These are phyloP conservation scores for Medicago lupulina DNA, from an alignment of 306 rosid species.

Conservation along the genomic window DNA sequence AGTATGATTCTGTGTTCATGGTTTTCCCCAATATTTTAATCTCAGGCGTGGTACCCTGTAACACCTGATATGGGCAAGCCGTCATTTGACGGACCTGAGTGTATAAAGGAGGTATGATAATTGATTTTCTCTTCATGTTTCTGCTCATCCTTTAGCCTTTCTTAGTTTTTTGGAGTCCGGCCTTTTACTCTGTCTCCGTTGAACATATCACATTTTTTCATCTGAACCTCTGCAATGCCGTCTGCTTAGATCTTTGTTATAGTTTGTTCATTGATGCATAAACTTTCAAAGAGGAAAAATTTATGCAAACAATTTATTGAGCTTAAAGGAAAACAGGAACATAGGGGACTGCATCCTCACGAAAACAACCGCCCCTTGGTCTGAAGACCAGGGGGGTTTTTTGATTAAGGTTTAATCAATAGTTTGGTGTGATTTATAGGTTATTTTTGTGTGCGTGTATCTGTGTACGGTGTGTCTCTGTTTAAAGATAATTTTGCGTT, in stretches of 20 bases:
- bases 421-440: neutral
- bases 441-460: neutral
- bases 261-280: no score
- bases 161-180: slow-evolving; percentile 19
- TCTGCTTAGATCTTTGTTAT: no score
- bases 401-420: neutral
- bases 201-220: slow-evolving; percentile 24
- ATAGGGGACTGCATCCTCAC: no score
- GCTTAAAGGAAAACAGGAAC: no score
- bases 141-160: neutral
- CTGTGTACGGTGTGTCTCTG: no score
- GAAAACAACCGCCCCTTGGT: no score
- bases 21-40: slow-evolving; percentile 12
- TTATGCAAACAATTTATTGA: no score
- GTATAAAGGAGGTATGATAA: slow-evolving; percentile 75
- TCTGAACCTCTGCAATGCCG: slow-evolving; percentile 13
- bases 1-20: neutral
- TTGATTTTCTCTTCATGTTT: slow-evolving; percentile 26
- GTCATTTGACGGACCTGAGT: slow-evolving; percentile 85
- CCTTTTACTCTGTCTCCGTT: neutral
- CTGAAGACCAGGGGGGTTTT: neutral
- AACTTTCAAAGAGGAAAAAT: no score
- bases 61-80: slow-evolving; percentile 84
- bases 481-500: no score
- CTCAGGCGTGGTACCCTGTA: slow-evolving; percentile 87